phyloP scores from a whole-genome alignment of 306 rosid genomes.

The Medicago ruthenica region DNA sequence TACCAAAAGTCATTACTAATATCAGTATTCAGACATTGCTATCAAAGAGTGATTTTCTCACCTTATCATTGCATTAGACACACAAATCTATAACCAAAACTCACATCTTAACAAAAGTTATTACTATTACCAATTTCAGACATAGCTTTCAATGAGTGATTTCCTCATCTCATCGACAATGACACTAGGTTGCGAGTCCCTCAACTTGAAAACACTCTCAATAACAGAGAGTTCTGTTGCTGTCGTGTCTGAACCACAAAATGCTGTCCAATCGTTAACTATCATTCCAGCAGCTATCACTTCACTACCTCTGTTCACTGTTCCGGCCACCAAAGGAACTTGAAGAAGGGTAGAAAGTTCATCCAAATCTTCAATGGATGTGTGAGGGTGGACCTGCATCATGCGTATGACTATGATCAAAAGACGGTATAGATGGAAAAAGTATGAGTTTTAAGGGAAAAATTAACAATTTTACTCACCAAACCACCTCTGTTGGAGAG shows the following conservation, averaged over 20 bases:
- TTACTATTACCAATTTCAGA: conserved; percentile 48
- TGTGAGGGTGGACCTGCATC: conserved; percentile 91
- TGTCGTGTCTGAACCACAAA: conserved; percentile 93
- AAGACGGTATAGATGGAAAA: not conserved
- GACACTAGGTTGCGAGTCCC: conserved; percentile 82
- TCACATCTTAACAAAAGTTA: not conserved
- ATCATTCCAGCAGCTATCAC: conserved; percentile 86
- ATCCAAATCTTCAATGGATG: conserved; percentile 87
- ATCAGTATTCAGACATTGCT: conserved; percentile 60
- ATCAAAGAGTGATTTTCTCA: conserved; percentile 86
- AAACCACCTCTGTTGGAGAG: conserved; percentile 91
- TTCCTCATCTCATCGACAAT: conserved; percentile 91
- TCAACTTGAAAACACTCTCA: conserved; percentile 90
- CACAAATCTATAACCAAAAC: not conserved
- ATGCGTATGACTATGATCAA: conserved; percentile 22
- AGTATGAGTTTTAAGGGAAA: not conserved
- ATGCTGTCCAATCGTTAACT: conserved; percentile 95
- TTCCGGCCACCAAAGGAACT: conserved; percentile 92
- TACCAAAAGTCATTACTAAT: not conserved
- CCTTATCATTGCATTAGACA: not conserved
- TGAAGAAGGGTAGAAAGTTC: conserved; percentile 97
- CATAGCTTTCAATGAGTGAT: conserved; percentile 79
- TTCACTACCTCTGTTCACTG: conserved; percentile 89
- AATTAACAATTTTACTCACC: conserved; percentile 54
- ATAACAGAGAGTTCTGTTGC: conserved; percentile 92